These are phyloP conservation scores for Angomonas ambiguus DNA, from an alignment of 208 protist genomes.

Conservation along the genomic window DNA sequence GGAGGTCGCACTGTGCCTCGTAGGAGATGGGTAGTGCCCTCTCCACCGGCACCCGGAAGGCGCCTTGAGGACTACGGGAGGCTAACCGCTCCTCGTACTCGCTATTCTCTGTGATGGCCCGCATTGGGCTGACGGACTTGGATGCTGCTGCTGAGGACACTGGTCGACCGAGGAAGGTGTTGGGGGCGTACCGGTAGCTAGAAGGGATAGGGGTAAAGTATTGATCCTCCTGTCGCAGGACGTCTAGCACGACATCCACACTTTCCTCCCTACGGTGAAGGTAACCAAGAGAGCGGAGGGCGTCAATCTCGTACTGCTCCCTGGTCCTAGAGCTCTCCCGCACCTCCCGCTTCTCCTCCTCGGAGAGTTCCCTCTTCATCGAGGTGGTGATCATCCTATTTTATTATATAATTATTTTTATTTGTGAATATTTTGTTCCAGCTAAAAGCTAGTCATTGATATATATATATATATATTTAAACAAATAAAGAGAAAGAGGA, in stretches of 20 bases:
- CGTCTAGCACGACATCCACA: background rate
- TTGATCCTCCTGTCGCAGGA: conserved; percentile 8
- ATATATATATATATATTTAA: background rate
- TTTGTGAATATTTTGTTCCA: conserved; percentile 5
- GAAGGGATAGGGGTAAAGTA: conserved; percentile 3
- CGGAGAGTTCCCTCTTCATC: background rate
- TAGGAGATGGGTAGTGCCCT: conserved; percentile 35
- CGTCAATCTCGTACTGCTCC: background rate
- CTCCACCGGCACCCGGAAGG: conserved; percentile 24
- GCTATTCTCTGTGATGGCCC: conserved; percentile 15
- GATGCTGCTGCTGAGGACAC: no score
- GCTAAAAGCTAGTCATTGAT: background rate
- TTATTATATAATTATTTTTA: background rate
- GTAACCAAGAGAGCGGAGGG: conserved; percentile 9
- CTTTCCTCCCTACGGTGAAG: background rate
- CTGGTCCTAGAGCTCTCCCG: background rate
- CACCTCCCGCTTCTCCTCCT: background rate
- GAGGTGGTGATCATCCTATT: conserved; percentile 12
- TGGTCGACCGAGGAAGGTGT: background rate
- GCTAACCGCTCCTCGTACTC: conserved; percentile 15
- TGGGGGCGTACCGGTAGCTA: background rate
- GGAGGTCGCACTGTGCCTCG: conserved; percentile 28
- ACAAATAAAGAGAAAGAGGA: conserved; percentile 1
- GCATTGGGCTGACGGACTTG: background rate
- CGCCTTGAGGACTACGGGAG: background rate